These are phyloP conservation scores for Globisporangium polare DNA, from an alignment of 352 stramenopile genomes.

Conservation along the genomic window DNA sequence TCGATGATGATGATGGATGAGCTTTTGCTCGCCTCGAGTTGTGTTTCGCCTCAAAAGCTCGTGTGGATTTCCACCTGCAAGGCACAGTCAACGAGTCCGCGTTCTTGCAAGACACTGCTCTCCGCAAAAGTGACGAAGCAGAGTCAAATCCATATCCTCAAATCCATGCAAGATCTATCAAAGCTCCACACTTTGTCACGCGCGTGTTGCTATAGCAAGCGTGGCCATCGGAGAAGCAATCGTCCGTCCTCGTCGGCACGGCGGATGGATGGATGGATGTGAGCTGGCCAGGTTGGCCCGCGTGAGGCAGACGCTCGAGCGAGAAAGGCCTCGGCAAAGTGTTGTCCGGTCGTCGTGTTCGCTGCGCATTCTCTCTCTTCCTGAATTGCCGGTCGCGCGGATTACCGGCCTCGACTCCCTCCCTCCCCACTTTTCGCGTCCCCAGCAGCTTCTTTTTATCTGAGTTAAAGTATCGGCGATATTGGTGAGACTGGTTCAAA, in stretches of 20 bases:
- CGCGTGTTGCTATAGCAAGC: too few species aligned
- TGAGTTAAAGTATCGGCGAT: not conserved
- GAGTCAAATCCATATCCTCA: too few species aligned
- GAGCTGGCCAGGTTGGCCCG: not conserved
- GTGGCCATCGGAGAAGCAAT: not conserved
- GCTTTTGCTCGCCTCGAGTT: not conserved
- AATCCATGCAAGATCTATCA: too few species aligned
- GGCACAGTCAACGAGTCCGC: not conserved
- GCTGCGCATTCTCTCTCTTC: not conserved
- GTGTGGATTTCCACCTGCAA: not conserved
- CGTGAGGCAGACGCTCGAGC: not conserved
- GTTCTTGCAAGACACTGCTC: too few species aligned
- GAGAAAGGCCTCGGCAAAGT: not conserved
- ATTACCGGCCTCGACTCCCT: not conserved
- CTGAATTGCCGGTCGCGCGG: not conserved
- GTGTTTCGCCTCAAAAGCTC: not conserved
- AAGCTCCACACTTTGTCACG: too few species aligned
- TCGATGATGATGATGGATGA: not conserved
- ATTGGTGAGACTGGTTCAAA: not conserved
- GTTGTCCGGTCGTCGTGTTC: not conserved
- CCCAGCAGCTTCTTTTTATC: not conserved
- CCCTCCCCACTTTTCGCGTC: not conserved
- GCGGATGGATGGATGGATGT: not conserved
- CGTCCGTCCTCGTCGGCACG: not conserved
- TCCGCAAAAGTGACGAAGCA: not conserved